Percentiles rank a stretch among this genome's conserved stretches.
Evolutionary conservation across 768 basidiomycete genomes (phyloP).

Genomic region (Lepiota venenata): DNA sequence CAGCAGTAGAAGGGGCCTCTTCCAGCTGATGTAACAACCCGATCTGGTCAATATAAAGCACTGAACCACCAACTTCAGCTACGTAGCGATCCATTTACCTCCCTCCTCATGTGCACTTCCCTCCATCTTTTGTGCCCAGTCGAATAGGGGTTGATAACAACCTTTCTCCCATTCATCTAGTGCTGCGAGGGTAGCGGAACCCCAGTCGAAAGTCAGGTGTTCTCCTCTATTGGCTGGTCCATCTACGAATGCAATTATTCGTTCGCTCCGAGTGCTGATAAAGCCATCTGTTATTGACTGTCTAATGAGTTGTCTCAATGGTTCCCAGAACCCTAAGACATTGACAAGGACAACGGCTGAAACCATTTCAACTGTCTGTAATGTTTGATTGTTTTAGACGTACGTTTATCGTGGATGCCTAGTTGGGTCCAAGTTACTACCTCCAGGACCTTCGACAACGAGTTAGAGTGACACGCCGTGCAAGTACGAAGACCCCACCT

Average conservation of each 20-base stretch:
- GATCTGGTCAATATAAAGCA: neutral
- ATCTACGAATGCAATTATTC: conserved; percentile 73
- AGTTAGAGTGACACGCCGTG: neutral
- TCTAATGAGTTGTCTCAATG: conserved; percentile 73
- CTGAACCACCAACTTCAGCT: neutral
- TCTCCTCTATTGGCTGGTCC: conserved; percentile 50
- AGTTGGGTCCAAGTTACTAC: conserved; percentile 95
- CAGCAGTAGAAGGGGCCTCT: neutral
- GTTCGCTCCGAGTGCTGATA: conserved; percentile 59
- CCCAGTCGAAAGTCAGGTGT: conserved; percentile 76
- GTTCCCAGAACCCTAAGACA: conserved; percentile 78
- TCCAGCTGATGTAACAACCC: neutral
- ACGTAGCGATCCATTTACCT: conserved; percentile 15
- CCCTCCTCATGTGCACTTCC: conserved; percentile 17
- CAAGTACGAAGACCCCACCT: conserved; percentile 40
- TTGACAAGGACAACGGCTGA: conserved; percentile 86
- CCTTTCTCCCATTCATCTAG: conserved; percentile 55
- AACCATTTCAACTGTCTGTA: neutral
- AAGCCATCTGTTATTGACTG: conserved; percentile 69
- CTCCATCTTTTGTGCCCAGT: conserved; percentile 45
- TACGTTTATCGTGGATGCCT: conserved; percentile 83
- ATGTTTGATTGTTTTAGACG: conserved; percentile 16
- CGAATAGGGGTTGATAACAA: conserved; percentile 31
- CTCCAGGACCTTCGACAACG: conserved; percentile 64
- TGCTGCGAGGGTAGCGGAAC: conserved; percentile 59